Conservation (phyloP, 2,329 filamentous ascomycete species). For the Tolypocladium ophioglossoides region DNA sequence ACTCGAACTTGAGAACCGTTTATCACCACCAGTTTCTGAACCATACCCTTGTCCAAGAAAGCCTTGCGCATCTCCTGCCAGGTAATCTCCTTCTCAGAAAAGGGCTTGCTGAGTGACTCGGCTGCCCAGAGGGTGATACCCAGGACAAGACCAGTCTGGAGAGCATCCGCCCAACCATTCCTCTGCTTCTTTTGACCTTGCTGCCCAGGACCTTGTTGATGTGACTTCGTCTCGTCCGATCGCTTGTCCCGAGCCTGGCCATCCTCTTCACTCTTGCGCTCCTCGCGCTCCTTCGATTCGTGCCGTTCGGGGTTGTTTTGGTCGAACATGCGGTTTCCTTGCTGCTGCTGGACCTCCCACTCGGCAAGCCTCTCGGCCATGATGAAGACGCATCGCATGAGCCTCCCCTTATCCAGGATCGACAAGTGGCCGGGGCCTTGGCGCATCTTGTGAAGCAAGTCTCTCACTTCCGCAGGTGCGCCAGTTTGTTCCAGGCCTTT, state of each 20-base stretch:
- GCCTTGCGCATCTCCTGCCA: constrained; percentile 94
- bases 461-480: constrained; percentile 56
- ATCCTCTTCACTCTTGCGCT: constrained; percentile 8
- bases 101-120: constrained; percentile 27
- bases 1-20: constrained; percentile 65
- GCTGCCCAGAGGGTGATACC: constrained; percentile 46
- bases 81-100: constrained; percentile 65
- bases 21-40: constrained; percentile 83
- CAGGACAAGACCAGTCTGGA: constrained; percentile 26
- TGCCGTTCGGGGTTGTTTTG: constrained; percentile 12
- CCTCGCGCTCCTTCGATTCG: constrained; percentile 9
- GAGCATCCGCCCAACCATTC: constrained; percentile 23
- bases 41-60: constrained; percentile 90
- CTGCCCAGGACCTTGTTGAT: constrained; percentile 14
- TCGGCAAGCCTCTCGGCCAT: constrained; percentile 24
- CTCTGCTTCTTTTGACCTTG: constrained; percentile 25
- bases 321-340: constrained; percentile 10
- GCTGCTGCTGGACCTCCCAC: constrained; percentile 12
- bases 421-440: constrained; percentile 42
- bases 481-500: constrained; percentile 55
- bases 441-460: constrained; percentile 43
- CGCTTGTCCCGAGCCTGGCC: constrained; percentile 7
- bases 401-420: constrained; percentile 25
- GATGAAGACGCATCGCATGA: constrained; percentile 25
- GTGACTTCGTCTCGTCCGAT: constrained; percentile 11